Percentiles rank a stretch among this genome's conserved stretches.
Evolutionary conservation across 202 grass and related monocot genomes (phyloP).

Genomic region (Carex sylvatica): DNA sequence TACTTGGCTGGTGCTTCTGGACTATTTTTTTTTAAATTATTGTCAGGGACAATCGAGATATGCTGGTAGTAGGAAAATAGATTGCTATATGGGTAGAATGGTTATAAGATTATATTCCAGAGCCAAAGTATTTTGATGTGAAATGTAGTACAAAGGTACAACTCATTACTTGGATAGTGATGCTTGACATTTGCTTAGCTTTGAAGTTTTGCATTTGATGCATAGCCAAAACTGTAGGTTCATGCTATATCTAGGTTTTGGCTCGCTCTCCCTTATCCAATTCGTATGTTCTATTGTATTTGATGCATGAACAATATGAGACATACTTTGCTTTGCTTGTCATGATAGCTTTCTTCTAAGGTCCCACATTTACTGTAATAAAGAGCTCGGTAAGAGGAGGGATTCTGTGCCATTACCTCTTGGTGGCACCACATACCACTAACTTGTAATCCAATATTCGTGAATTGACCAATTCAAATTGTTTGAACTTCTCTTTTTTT

Average conservation of each 20-base stretch:
- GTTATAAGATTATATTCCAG: not conserved
- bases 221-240: not conserved
- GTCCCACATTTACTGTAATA: not conserved
- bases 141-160: not conserved
- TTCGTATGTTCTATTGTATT: not conserved
- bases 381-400: not conserved
- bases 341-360: not conserved
- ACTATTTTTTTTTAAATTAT: not conserved
- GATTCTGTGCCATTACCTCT: not conserved
- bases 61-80: not conserved
- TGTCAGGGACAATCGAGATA: not conserved
- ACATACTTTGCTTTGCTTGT: not conserved
- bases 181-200: not conserved
- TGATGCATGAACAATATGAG: not conserved
- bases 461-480: conserved; percentile 13
- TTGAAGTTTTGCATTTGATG: not conserved
- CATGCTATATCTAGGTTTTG: not conserved
- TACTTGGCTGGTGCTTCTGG: not conserved
- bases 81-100: not conserved
- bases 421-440: not conserved
- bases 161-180: not conserved
- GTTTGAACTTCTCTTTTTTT: not conserved
- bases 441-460: not conserved
- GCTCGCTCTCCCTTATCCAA: not conserved
- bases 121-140: not conserved